These are phyloP conservation scores for Hyaloscypha variabilis DNA, from an alignment of 495 filamentous ascomycete genomes.

Conservation along the genomic window DNA sequence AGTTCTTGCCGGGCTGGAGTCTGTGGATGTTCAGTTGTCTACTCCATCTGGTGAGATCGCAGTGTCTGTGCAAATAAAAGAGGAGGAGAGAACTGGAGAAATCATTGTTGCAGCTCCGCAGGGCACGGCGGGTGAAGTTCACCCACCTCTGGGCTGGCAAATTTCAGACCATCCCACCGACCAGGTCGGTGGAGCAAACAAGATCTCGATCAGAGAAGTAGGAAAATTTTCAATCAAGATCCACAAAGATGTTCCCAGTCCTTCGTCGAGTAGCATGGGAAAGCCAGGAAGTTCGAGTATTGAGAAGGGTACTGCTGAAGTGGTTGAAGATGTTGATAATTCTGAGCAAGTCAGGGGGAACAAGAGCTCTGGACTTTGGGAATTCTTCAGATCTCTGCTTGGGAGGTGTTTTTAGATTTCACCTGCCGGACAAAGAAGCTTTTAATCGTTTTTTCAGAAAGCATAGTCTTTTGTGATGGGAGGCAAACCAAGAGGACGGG, in stretches of 20 bases:
- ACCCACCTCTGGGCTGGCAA: slow-evolving; percentile 15
- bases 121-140: slow-evolving; percentile 15
- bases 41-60: slow-evolving; percentile 10
- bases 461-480: no score
- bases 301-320: not conserved
- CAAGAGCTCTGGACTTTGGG: not conserved
- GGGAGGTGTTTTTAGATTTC: not conserved
- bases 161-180: not conserved
- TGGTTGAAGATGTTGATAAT: not conserved
- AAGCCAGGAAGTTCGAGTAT: not conserved
- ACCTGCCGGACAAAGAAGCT: not conserved
- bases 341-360: not conserved
- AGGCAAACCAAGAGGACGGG: no score
- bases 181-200: not conserved
- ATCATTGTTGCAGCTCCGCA: slow-evolving; percentile 10
- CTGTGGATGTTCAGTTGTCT: slow-evolving; percentile 9
- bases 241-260: not conserved
- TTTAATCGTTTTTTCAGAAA: no score
- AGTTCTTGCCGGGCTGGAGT: slow-evolving; percentile 13
- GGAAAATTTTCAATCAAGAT: not conserved
- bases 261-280: not conserved
- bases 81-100: not conserved
- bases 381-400: not conserved
- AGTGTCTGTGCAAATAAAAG: slow-evolving; percentile 8
- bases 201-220: slow-evolving; percentile 2